Percentiles rank a stretch among this genome's conserved stretches.
Evolutionary conservation across 495 filamentous ascomycete species (phyloP).

Genomic region (Aspergillus coremiiformis): DNA sequence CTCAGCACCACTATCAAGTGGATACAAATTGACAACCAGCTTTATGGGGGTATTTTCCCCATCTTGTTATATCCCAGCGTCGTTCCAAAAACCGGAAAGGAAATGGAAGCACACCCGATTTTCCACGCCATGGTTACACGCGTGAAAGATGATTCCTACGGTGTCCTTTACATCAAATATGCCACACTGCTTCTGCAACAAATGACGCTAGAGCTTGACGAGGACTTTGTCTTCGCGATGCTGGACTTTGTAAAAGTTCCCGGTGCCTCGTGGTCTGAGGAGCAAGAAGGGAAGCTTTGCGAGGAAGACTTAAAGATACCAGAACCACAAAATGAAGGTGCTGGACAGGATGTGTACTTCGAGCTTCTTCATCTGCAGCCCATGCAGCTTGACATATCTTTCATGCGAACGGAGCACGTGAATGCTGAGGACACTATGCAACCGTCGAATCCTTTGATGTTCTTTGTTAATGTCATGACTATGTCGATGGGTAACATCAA

Average conservation of each 20-base stretch:
- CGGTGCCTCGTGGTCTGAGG: slow-evolving; percentile 83
- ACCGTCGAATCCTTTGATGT: slow-evolving; percentile 90
- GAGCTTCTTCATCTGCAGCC: slow-evolving; percentile 94
- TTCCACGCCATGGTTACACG: slow-evolving; percentile 84
- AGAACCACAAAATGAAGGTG: slow-evolving; percentile 75
- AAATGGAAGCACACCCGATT: slow-evolving; percentile 94
- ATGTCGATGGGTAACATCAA: slow-evolving; percentile 99
- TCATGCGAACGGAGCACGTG: slow-evolving; percentile 92
- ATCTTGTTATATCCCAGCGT: slow-evolving; percentile 96
- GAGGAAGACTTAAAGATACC: slow-evolving; percentile 87
- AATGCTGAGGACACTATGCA: slow-evolving; percentile 87
- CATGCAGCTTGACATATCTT: slow-evolving; percentile 94
- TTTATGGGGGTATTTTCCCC: slow-evolving; percentile 96
- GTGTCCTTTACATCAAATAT: slow-evolving; percentile 97
- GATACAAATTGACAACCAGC: slow-evolving; percentile 98
- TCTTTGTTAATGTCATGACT: slow-evolving; percentile 94
- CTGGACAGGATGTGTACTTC: slow-evolving; percentile 91
- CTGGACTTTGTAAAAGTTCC: slow-evolving; percentile 93
- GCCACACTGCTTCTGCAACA: slow-evolving; percentile 89
- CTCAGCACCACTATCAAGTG: slow-evolving; percentile 86
- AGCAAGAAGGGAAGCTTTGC: slow-evolving; percentile 74
- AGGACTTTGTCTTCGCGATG: slow-evolving; percentile 94
- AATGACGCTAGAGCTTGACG: slow-evolving; percentile 96
- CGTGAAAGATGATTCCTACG: slow-evolving; percentile 97
- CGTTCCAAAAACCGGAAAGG: slow-evolving; percentile 95